phyloP scores from a whole-genome alignment of 2,329 filamentous ascomycete genomes.

The Allantophomopsis cytisporea region DNA sequence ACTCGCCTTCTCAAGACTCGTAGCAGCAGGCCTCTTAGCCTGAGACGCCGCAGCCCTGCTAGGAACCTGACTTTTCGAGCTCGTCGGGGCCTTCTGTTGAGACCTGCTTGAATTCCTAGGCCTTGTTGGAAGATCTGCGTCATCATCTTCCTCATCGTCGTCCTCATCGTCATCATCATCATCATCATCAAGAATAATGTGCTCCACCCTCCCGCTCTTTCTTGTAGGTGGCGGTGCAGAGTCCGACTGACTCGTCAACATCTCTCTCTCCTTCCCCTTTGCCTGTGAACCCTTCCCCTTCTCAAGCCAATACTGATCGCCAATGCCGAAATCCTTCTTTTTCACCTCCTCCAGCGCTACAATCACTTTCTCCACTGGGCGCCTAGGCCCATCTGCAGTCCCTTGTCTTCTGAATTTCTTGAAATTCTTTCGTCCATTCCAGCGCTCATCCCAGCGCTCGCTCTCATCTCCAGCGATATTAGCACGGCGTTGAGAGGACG shows the following conservation, averaged over 20 bases:
- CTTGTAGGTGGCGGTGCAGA: no score
- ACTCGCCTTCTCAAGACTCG: no score
- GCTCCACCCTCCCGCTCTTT: no score
- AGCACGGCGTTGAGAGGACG: slow-evolving; percentile 14
- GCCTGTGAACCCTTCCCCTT: slow-evolving; percentile 14
- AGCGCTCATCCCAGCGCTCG: slow-evolving; percentile 70
- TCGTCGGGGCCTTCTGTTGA: no score
- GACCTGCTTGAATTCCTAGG: no score
- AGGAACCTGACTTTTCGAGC: no score
- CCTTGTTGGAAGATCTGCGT: no score
- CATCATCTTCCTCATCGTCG: no score
- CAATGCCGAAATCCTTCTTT: slow-evolving; percentile 41
- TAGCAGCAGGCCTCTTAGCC: no score
- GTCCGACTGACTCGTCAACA: slow-evolving; percentile 1
- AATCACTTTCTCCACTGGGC: slow-evolving; percentile 26
- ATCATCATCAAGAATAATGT: no score
- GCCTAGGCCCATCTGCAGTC: slow-evolving; percentile 13
- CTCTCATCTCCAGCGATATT: slow-evolving; percentile 22
- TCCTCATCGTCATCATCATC: no score
- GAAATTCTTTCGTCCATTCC: slow-evolving; percentile 95
- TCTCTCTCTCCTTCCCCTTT: slow-evolving; percentile 12
- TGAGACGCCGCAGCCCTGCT: no score
- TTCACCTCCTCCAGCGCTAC: slow-evolving; percentile 49
- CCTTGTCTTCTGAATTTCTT: slow-evolving; percentile 67
- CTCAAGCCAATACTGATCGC: slow-evolving; percentile 40